Conservation (phyloP, 2,329 filamentous ascomycete species). For the Xylaria sp. region DNA sequence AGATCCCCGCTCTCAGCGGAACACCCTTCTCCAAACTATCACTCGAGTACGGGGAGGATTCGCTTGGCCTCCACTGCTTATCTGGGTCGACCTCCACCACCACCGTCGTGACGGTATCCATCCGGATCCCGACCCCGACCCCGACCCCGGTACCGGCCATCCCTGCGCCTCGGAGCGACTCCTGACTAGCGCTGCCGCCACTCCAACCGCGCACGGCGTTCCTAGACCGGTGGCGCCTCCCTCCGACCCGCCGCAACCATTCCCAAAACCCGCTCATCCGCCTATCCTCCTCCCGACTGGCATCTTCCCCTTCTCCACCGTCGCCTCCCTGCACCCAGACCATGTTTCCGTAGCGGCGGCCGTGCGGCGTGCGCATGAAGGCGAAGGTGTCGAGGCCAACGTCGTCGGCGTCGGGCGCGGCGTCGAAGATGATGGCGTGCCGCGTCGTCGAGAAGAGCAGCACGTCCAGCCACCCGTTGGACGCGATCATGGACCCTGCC, state of each 20-base stretch:
- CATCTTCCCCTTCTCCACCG: not conserved
- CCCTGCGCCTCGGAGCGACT: conserved; percentile 25
- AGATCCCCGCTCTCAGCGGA: conserved; percentile 9
- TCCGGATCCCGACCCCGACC: conserved; percentile 32
- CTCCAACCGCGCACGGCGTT: conserved; percentile 10
- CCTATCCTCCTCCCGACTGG: conserved; percentile 6
- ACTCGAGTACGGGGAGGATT: conserved; percentile 21
- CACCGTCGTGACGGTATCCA: conserved; percentile 37
- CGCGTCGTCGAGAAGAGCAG: conserved; percentile 56
- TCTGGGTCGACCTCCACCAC: conserved; percentile 31
- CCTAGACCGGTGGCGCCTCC: conserved; percentile 13
- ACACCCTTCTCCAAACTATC: conserved; percentile 21
- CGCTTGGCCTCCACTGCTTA: conserved; percentile 18
- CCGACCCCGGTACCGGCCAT: conserved; percentile 22
- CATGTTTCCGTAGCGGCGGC: conserved; percentile 35
- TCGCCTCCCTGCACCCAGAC: conserved; percentile 35
- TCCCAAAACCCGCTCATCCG: conserved; percentile 19
- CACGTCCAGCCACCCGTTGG: conserved; percentile 59
- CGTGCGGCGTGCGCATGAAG: conserved; percentile 47
- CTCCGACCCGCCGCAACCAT: conserved; percentile 10
- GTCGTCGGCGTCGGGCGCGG: conserved; percentile 41
- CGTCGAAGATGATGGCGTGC: conserved; percentile 53
- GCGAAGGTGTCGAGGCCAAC: conserved; percentile 56
- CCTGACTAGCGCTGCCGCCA: conserved; percentile 28
- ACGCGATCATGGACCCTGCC: conserved; percentile 60